Evolutionary conservation across 306 rosid genomes (phyloP), one percentile per base, ranked within the genome.

Genomic region (Rosa persica): DNA sequence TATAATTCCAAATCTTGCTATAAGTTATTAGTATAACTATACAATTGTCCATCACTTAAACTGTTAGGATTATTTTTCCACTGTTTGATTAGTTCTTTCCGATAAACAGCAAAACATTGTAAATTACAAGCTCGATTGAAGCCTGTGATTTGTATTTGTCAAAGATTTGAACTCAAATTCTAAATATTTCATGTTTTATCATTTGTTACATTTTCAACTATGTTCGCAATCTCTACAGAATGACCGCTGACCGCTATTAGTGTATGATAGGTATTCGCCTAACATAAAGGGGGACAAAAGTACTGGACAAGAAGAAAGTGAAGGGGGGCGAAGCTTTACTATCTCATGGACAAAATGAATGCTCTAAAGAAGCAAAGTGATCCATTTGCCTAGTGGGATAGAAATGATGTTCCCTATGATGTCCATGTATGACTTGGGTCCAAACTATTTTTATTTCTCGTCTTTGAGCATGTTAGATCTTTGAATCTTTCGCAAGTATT

Each of bases 321-420:
- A 83, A 83, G 96, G 81, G 89, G 99, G 84, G 99, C 99, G 73
- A 93, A 95, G 88, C 98, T 95, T 52, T 93, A 93, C 86, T 93
- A 87, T 81, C 90, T 93, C 86, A 85, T 97, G 88, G 97, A 91
- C 79, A 95, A 82, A 85, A 93, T 91, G 94, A 93, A 95, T 67
- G 86, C 98, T 48, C 92, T 95, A 51, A 93, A 87, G 87, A 90
- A 81, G 61, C 88, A 86, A 2, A 81, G 84, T 54, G 30, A 40
- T 30, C 44, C 46, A 15, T 47, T 20, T 77, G 44, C 38, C 27
- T 5, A 6, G 44, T 40, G 70, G 72, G 76, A 76, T 68, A 44
- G 13, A 39, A 75, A 62, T 11, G n/a, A 57, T n/a, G 34, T 6
- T 68, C 36, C 72, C 55, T n/a, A 34, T 4, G 51, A 23, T 43